Evolutionary conservation across 2,329 filamentous ascomycete genomes (phyloP).

Genomic region (Exutisphaerella laricina): DNA sequence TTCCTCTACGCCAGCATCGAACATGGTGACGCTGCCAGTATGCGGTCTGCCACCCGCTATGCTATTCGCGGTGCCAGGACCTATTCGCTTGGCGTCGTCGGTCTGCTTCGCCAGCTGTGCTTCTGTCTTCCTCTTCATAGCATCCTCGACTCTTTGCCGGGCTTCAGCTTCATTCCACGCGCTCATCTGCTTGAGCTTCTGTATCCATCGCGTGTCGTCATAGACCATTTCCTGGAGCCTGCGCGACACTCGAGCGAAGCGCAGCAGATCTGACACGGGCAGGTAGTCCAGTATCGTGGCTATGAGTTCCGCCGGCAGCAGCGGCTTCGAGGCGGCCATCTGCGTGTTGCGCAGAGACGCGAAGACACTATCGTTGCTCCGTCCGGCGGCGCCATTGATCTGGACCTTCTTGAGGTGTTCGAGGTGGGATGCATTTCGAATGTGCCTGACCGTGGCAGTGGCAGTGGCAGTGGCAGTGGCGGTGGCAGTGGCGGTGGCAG

Average conservation of each 20-base stretch:
- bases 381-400: constrained; percentile 15
- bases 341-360: constrained; percentile 72
- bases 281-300: constrained; percentile 84
- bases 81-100: constrained; percentile 37
- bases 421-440: constrained; percentile 27
- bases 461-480: too few relatives aligned
- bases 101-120: constrained; percentile 42
- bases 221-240: constrained; percentile 98
- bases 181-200: constrained; percentile 76
- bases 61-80: constrained; percentile 35
- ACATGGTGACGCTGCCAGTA: constrained; percentile 56
- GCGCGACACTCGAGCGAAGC: constrained; percentile 75
- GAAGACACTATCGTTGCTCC: constrained; percentile 50
- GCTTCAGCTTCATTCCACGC: constrained; percentile 91
- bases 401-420: constrained; percentile 27
- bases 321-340: constrained; percentile 71
- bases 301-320: constrained; percentile 87
- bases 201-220: constrained; percentile 93
- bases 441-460: too few relatives aligned
- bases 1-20: constrained; percentile 67
- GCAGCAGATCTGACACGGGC: constrained; percentile 75
- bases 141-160: constrained; percentile 70
- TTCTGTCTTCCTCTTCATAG: constrained; percentile 53
- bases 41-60: constrained; percentile 32
- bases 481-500: too few relatives aligned